Evolutionary conservation across 208 protist species (phyloP).

Genomic region (Trypanosoma scelopori): DNA sequence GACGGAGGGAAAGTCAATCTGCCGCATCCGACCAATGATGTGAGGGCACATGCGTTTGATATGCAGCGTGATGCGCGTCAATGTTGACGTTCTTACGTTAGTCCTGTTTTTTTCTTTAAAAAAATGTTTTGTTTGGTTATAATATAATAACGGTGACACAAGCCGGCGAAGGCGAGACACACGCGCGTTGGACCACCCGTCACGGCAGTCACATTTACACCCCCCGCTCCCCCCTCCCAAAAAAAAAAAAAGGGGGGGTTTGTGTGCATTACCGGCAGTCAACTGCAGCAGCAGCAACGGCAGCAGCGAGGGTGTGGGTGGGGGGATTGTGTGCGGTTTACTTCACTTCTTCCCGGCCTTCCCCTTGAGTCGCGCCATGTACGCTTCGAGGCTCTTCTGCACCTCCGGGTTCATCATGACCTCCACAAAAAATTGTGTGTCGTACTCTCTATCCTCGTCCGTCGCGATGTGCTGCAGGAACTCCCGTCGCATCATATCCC

Average conservation of each 20-base stretch:
- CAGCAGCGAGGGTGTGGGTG: background rate
- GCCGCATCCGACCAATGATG: background rate
- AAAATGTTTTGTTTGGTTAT: too few relatives aligned
- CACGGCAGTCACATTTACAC: too few relatives aligned
- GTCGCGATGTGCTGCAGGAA: constrained; percentile 67
- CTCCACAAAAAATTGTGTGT: constrained; percentile 77
- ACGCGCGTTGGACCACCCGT: too few relatives aligned
- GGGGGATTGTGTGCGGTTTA: background rate
- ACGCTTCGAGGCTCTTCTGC: constrained; percentile 59
- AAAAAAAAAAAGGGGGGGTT: background rate
- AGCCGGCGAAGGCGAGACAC: too few relatives aligned
- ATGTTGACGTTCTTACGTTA: too few relatives aligned
- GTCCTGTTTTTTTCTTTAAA: too few relatives aligned
- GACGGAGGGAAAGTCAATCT: background rate
- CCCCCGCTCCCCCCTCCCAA: too few relatives aligned
- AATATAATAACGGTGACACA: too few relatives aligned
- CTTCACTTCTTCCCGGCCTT: constrained; percentile 58
- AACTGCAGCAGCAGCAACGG: background rate
- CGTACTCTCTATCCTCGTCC: constrained; percentile 78
- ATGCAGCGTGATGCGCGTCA: too few relatives aligned
- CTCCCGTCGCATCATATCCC: constrained; percentile 81
- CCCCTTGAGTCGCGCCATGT: constrained; percentile 59
- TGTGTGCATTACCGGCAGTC: background rate
- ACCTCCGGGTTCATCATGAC: constrained; percentile 70
- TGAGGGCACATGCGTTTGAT: too few relatives aligned